Evolutionary conservation across 441 rosid genomes (phyloP).

Genomic region (Flueggea neowawraea): DNA sequence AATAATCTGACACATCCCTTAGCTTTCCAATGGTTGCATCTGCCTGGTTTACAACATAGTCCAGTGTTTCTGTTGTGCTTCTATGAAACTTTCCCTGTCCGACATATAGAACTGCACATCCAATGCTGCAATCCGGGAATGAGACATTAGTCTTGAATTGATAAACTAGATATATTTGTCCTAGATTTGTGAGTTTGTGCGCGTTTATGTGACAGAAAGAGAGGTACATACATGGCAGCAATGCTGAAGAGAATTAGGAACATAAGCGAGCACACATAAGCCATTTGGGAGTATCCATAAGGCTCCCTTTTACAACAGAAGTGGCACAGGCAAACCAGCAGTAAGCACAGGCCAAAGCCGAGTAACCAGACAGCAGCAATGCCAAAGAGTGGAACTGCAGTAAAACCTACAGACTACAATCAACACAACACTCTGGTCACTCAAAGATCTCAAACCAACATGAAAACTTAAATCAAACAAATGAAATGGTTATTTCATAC

Average conservation of each 20-base stretch:
- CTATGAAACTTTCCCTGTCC: conserved; percentile 70
- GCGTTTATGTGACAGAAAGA: conserved; percentile 2
- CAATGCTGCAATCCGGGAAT: conserved; percentile 44
- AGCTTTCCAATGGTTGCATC: conserved; percentile 56
- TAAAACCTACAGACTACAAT: conserved; percentile 78
- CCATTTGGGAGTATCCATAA: conserved; percentile 63
- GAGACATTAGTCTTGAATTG: conserved; percentile 1
- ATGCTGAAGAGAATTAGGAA: conserved; percentile 65
- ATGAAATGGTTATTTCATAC: too few relatives aligned
- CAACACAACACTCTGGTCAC: conserved; percentile 16
- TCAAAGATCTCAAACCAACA: conserved; percentile 1
- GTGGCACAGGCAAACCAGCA: conserved; percentile 39
- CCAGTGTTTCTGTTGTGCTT: conserved; percentile 64
- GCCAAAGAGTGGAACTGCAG: conserved; percentile 71
- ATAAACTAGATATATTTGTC: background rate
- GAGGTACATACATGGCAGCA: conserved; percentile 48
- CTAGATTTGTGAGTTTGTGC: background rate
- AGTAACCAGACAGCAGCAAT: conserved; percentile 67
- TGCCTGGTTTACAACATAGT: conserved; percentile 71
- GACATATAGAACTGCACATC: conserved; percentile 71
- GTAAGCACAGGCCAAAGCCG: conserved; percentile 63
- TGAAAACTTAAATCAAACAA: background rate
- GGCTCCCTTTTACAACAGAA: conserved; percentile 48
- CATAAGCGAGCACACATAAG: conserved; percentile 67
- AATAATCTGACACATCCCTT: conserved; percentile 55